Evolutionary conservation across 23 red algal genomes (phyloP).

Genomic region (Gracilaria domingensis): DNA sequence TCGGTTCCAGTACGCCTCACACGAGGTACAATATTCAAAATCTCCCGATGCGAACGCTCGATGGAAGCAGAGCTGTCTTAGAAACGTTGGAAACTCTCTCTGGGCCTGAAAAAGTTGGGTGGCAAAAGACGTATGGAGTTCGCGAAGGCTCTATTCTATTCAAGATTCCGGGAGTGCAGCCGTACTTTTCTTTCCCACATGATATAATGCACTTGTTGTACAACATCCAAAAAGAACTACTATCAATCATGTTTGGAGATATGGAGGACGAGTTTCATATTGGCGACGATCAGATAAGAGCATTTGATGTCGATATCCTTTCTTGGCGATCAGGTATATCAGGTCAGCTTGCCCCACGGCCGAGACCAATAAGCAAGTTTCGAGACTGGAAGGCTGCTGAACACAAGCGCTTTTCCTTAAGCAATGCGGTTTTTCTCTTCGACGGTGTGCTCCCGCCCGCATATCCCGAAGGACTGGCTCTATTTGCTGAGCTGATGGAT

Average conservation of each 20-base stretch:
- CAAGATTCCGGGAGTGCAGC: background rate
- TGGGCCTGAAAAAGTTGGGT: background rate
- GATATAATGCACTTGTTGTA: constrained; percentile 1
- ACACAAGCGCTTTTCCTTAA: constrained; percentile 10
- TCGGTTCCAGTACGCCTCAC: background rate
- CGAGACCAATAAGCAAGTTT: background rate
- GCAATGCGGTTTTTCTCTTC: background rate
- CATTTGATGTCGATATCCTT: background rate
- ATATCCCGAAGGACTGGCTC: background rate
- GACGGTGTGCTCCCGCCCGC: background rate
- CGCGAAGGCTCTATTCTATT: background rate
- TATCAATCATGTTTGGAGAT: background rate
- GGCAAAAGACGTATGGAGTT: background rate
- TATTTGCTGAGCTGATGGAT: constrained; percentile 4
- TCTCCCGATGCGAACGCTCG: background rate
- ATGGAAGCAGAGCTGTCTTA: background rate
- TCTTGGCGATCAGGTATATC: background rate
- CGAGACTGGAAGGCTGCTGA: constrained; percentile 34
- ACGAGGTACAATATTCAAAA: background rate
- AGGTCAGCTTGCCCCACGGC: background rate
- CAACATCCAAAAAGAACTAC: constrained; percentile 28
- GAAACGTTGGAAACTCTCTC: background rate
- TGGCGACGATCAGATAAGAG: background rate
- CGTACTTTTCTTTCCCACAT: background rate
- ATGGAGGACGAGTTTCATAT: background rate